Evolutionary conservation across 2,329 filamentous ascomycete species (phyloP), one percentile per base, ranked within the genome.

Genomic region (Cladosporium sp.): DNA sequence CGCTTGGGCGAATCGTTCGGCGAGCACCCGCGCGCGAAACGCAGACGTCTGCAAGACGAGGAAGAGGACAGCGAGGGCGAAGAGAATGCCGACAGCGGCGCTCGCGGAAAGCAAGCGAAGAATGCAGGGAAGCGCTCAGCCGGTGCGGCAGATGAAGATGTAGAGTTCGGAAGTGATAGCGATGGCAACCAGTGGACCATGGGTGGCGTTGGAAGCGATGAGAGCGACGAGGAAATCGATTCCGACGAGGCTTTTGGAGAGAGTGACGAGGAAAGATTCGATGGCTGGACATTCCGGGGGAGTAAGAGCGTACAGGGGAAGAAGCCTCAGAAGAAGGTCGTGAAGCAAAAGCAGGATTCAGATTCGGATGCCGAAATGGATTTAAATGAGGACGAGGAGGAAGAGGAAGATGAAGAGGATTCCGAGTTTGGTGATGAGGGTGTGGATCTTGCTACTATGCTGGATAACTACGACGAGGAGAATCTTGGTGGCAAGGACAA

Each of bases 131-230:
- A 56, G 63, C 65, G 48, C 76, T 74, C 63, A 66, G 69, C 37
- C 60, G 40, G 60, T 20, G 4, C 58, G 20, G 62, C 63, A 12
- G 64, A 78, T 36, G 71, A 77, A 25, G 80, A 81, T 62, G 78
- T 84, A 15, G 89, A 92, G 58, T 85, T 87, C 62, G 90, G 89
- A 9, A 92, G 87, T 64, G 92, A 96, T 68, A 90, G 88, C 60
- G 89, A 92, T 60, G 91, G 91, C 20, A 89, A 95, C 66, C 85
- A 89, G 68, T 96, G 91, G 91, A 86, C 82, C 50, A 78, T 96
- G 51, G 91, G 92, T 24, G 77, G 85, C 48, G 47, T 71, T 44
- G 84, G 87, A 20, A 83, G 81, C 49, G 83, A 81, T 44, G 85
- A 87, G 54, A 81, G 88, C 61, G 87, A 89, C 65, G 85, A 82